Base-by-base conservation (phyloP, 495 filamentous ascomycete species). In the Penicillium diatomitis region DNA sequence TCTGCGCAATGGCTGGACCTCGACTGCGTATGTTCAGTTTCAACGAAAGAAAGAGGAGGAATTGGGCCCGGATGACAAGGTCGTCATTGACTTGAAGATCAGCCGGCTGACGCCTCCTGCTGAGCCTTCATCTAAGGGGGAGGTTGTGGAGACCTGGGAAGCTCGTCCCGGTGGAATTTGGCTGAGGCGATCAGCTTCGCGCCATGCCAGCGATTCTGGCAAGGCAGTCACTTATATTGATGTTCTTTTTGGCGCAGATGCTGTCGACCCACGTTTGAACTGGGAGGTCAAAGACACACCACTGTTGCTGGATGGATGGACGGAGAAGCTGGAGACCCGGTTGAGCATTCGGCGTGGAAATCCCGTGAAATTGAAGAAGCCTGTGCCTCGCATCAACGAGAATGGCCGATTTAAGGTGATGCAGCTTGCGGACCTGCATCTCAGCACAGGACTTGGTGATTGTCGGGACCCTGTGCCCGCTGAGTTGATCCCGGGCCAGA, bases 351-450 rank as follows among this genome's bases (percentile, higher is more conserved):
- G 89, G 31, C 77, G 86, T 51, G 92, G 92, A 4, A 72, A 74
- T 31, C 78, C 77, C 5, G 53, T 69, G 3, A 75, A 78, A 48
- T 55, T 65, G 9, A 72, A 79, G 52, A 87, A 81, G 57, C 85
- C 88, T 0, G 66, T 73, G n/a, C 86, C 84, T 9, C 76, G 82
- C 44, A 84, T 98, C 48, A 76, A 78, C 43, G 87, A 91, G 30
- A 86, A 94, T 63, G 90, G 90, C n/a, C 86, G 83, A 52, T 96
- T 97, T 68, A 97, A 96, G 70, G 94, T 98, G 50, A 83, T 98
- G 78, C 92, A 98, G 63, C 63, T 92, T 44, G 83, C 90, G 40
- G 92, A 98, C 73, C 58, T 96, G 47, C 92, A 98, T 67, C 64
- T 98, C 51, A 88, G 86, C 50, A 98, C 92, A 3, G 92, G 94